Percentiles rank a stretch among this genome's conserved stretches.
Evolutionary conservation across 306 rosid species (phyloP).

Genomic region (Malus sylvestris): DNA sequence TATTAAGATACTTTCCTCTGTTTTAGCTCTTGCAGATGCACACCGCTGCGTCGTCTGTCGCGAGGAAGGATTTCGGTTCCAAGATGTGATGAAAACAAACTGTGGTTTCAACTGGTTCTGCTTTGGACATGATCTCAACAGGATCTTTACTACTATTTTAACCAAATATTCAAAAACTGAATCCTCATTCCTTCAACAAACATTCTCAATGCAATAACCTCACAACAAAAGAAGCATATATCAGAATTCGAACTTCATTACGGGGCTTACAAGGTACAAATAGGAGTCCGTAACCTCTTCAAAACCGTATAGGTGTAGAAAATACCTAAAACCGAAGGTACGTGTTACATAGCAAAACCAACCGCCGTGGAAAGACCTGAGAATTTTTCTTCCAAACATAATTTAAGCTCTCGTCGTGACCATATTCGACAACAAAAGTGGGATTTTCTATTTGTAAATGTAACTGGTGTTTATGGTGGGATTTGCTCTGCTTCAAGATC

Average conservation of each 20-base stretch:
- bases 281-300: neutral
- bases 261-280: neutral
- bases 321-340: neutral
- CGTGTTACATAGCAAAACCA: neutral
- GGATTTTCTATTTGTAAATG: neutral
- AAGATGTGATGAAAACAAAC: neutral
- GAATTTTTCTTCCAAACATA: neutral
- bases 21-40: no score
- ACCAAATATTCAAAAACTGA: neutral
- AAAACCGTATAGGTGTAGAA: neutral
- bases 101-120: neutral
- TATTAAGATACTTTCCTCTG: no score
- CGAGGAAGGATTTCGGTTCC: no score
- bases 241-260: neutral
- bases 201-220: neutral
- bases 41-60: no score
- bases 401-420: no score
- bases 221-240: neutral
- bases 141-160: neutral
- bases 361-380: neutral
- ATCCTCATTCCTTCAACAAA: neutral
- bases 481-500: conserved; percentile 42
- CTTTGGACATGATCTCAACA: neutral
- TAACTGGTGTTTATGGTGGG: conserved; percentile 29
- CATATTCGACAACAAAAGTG: neutral